phyloP scores from a whole-genome alignment of 1,284 basidiomycete species.

The Dichomitus squalens region DNA sequence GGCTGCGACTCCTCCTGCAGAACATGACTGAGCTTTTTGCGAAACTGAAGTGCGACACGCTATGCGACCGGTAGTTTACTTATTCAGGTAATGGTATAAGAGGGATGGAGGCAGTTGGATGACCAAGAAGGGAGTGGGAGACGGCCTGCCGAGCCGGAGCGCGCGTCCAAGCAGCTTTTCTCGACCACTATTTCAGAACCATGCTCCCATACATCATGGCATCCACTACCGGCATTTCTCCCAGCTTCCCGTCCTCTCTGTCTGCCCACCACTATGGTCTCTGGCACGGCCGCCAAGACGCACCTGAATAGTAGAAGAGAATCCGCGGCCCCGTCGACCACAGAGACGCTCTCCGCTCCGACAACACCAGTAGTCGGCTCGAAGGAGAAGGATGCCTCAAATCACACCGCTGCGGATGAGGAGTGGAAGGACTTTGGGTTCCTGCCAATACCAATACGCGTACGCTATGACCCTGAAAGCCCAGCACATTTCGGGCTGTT shows the following conservation, averaged over 20 bases:
- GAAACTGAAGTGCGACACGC: no score
- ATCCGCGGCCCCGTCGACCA: conserved; percentile 1
- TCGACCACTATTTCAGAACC: conserved; percentile 2
- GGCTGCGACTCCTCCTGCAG: no score
- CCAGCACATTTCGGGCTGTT: conserved; percentile 63
- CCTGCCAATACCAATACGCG: conserved; percentile 63
- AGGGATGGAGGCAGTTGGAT: no score
- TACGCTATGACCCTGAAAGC: conserved; percentile 60
- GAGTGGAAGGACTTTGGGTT: conserved; percentile 56
- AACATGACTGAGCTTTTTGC: no score
- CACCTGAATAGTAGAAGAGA: neutral
- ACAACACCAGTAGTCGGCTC: neutral
- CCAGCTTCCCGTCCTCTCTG: neutral
- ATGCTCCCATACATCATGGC: conserved; percentile 1
- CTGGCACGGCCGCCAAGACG: neutral
- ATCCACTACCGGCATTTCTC: neutral
- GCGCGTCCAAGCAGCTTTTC: neutral
- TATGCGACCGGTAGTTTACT: no score
- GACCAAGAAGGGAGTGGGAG: no score
- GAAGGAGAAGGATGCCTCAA: neutral
- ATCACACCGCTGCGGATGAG: neutral
- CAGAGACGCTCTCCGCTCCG: conserved; percentile 3
- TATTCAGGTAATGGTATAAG: no score
- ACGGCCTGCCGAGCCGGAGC: no score
- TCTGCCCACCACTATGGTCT: neutral